A percentile compares a stretch with the other conserved stretches of the same genome.
phyloP scores from a whole-genome alignment of 1,284 basidiomycete species.

The Cryptococcus hybrid region DNA sequence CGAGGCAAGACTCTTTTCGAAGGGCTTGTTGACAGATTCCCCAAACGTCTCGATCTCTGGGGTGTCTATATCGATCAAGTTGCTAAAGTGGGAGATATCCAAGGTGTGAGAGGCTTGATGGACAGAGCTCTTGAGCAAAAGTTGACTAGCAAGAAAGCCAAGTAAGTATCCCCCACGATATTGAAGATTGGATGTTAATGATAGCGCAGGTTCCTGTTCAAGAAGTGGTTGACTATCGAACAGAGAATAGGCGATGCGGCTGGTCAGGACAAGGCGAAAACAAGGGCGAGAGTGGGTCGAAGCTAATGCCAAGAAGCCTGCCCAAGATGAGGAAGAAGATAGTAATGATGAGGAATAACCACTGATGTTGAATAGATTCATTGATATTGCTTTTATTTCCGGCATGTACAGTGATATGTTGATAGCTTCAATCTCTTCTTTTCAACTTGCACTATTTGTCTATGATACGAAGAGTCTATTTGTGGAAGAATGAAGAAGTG shows the following conservation, averaged over 20 bases:
- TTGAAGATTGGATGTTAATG: background rate
- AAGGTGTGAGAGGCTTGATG: slow-evolving; percentile 74
- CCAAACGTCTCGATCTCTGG: slow-evolving; percentile 95
- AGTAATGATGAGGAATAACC: slow-evolving; percentile 5
- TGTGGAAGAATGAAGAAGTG: no score
- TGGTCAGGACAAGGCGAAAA: slow-evolving; percentile 77
- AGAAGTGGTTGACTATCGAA: slow-evolving; percentile 95
- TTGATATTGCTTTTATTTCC: no score
- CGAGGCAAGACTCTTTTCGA: slow-evolving; percentile 95
- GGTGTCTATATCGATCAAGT: slow-evolving; percentile 97
- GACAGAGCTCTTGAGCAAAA: slow-evolving; percentile 77
- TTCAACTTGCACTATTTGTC: no score
- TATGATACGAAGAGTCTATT: no score
- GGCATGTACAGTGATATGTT: no score
- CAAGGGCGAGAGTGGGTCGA: slow-evolving; percentile 77
- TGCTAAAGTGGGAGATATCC: slow-evolving; percentile 70
- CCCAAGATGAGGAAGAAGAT: slow-evolving; percentile 15
- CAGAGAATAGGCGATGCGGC: slow-evolving; percentile 80
- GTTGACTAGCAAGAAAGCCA: slow-evolving; percentile 92
- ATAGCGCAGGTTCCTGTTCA: slow-evolving; percentile 76
- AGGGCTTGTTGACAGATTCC: slow-evolving; percentile 90
- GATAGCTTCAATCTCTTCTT: no score
- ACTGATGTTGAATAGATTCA: no score
- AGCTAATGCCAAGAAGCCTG: slow-evolving; percentile 27
- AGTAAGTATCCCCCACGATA: slow-evolving; percentile 57